Evolutionary conservation across 1,284 basidiomycete species (phyloP).

Genomic region (Trichosporon asahii): DNA sequence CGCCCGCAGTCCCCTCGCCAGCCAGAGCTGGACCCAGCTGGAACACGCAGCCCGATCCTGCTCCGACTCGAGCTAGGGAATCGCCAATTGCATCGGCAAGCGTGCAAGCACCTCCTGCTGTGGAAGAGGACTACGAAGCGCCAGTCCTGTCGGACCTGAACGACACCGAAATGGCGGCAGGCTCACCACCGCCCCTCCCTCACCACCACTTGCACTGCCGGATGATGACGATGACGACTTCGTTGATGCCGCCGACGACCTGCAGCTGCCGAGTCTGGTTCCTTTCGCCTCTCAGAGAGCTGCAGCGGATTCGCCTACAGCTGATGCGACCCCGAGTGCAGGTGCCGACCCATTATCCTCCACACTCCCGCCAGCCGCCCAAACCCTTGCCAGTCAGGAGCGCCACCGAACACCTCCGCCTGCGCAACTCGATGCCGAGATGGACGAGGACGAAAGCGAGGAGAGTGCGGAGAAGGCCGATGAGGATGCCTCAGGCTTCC

Average conservation of each 20-base stretch:
- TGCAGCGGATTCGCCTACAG: neutral
- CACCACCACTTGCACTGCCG: neutral
- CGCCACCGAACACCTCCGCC: neutral
- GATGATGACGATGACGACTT: neutral
- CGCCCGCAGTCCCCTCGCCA: neutral
- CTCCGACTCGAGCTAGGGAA: neutral
- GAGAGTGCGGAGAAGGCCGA: neutral
- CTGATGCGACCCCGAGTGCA: neutral
- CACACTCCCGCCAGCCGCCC: neutral
- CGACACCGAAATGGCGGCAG: neutral
- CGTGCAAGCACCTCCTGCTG: neutral
- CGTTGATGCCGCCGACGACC: neutral
- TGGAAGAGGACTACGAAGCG: neutral
- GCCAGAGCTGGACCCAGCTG: neutral
- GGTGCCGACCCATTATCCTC: too few relatives aligned
- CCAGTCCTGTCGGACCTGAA: neutral
- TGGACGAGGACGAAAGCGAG: neutral
- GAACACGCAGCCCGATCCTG: neutral
- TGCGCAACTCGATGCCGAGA: neutral
- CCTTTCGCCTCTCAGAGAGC: neutral
- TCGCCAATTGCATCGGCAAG: neutral
- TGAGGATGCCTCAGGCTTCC: neutral
- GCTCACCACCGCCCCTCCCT: neutral
- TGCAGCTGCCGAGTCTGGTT: neutral
- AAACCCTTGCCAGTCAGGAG: neutral